These are phyloP conservation scores for Tuber aestivum DNA, from an alignment of 495 filamentous ascomycete genomes.

Conservation along the genomic window DNA sequence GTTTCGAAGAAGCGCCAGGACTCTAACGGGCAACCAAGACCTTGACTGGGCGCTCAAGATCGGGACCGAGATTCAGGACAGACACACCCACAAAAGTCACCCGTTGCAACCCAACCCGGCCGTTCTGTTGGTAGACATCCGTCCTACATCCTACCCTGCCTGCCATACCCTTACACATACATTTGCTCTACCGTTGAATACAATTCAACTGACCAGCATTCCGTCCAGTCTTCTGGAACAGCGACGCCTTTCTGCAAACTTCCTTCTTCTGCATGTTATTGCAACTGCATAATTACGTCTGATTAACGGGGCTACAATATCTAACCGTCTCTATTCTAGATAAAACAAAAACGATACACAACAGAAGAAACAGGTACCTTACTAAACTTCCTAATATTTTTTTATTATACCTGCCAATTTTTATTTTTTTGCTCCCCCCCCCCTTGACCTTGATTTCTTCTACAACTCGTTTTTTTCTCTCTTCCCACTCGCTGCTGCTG, in stretches of 20 bases:
- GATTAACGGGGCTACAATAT: constrained; percentile 13
- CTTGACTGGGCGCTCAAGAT: constrained; percentile 2
- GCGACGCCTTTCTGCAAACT: constrained; percentile 21
- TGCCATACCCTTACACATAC: constrained; percentile 1
- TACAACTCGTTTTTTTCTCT: constrained; percentile 9
- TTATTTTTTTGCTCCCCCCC: not conserved
- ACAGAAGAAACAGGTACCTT: constrained; percentile 24
- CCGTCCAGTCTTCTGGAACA: constrained; percentile 37
- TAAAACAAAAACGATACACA: constrained; percentile 9
- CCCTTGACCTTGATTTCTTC: not conserved
- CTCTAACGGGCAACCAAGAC: constrained; percentile 28
- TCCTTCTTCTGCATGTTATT: constrained; percentile 36
- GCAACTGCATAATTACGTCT: constrained; percentile 34
- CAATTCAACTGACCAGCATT: constrained; percentile 37
- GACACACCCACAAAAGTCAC: not conserved
- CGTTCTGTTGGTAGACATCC: constrained; percentile 1
- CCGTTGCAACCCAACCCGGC: constrained; percentile 4
- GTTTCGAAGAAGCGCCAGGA: constrained; percentile 42
- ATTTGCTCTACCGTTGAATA: constrained; percentile 9
- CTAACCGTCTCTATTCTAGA: constrained; percentile 19
- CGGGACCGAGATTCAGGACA: not conserved
- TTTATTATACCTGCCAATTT: not conserved
- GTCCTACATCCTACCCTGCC: not conserved
- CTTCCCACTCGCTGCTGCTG: constrained; percentile 5
- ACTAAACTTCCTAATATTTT: not conserved